Base-by-base conservation (phyloP, 176 grass and related monocot genomes). In the Eleusine indica region DNA sequence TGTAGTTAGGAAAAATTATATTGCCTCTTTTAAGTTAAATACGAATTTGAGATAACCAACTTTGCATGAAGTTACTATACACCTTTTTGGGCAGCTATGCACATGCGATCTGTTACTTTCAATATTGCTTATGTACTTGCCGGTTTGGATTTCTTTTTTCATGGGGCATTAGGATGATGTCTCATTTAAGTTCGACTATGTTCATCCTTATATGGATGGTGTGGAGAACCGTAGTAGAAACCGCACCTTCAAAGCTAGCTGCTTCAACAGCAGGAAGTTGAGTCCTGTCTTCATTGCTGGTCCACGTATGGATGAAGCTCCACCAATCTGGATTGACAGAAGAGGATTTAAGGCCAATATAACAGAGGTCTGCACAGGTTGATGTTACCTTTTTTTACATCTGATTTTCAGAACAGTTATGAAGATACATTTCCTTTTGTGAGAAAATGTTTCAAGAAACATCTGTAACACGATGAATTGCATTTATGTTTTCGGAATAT, bases 281-380 rank as follows among this genome's bases (percentile, higher is more conserved):
- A 98, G 96, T 56, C 96, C 96, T 78, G 91, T 92, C 37, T 98
- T 98, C n/a, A 89, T 88, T 71, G 89, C 91, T 85, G 93, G 96
- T 39, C 93, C 96, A 17, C 92, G 73, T 71, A 85, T 85, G 61
- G 96, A 94, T 66, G 93, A 94, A 86, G 93, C 90, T 73, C 91
- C 96, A 69, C 96, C 96, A 48, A 82, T 98, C 37, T 95, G 93
- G 93, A 86, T 98, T 80, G 93, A 95, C 22, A 90, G 96, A 73
- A 80, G 87, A 78, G 96, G 96, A 44, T 86, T 92, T 37, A 98
- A 98, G 95, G 93, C 96, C 77, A 98, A 98, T 78, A 95, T 95
- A 80, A 94, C 93, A n/a, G 93, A 98, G 93, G 93, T 94, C 75
- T 79, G 70, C 18, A 19, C 47, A 78, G 56, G 30, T 70, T 19